phyloP scores from a whole-genome alignment of 495 filamentous ascomycete species.

The Aspergillus ostianus region DNA sequence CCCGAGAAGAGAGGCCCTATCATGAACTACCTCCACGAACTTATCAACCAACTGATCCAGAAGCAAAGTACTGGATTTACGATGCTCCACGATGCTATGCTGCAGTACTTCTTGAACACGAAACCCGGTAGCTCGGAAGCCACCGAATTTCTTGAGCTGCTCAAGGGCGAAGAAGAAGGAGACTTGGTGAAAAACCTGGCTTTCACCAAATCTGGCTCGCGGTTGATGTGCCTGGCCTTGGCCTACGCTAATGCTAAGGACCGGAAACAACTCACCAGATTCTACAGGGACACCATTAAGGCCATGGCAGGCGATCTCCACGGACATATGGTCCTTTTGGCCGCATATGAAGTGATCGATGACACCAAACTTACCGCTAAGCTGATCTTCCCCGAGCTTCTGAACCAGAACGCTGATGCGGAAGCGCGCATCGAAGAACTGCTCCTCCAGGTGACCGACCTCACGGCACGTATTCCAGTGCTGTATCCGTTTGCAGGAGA shows the following conservation, averaged over 20 bases:
- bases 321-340: constrained; percentile 77
- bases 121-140: constrained; percentile 73
- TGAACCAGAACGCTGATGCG: constrained; percentile 62
- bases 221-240: constrained; percentile 75
- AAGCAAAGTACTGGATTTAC: constrained; percentile 96
- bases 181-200: constrained; percentile 91
- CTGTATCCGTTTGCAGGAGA: constrained; percentile 80
- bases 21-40: constrained; percentile 76
- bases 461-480: constrained; percentile 72
- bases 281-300: constrained; percentile 81
- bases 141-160: constrained; percentile 81
- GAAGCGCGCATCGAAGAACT: constrained; percentile 60
- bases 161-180: constrained; percentile 86
- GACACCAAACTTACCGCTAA: constrained; percentile 89
- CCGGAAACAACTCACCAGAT: constrained; percentile 80
- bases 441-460: constrained; percentile 59
- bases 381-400: constrained; percentile 75
- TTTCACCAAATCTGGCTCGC: constrained; percentile 85
- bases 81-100: constrained; percentile 95
- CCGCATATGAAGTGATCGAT: constrained; percentile 87
- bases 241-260: constrained; percentile 89
- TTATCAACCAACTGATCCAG: constrained; percentile 87
- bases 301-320: constrained; percentile 74
- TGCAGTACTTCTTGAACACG: constrained; percentile 87
- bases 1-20: constrained; percentile 85